Evolutionary conservation across 306 rosid species (phyloP).

Genomic region (Rosa rugosa): DNA sequence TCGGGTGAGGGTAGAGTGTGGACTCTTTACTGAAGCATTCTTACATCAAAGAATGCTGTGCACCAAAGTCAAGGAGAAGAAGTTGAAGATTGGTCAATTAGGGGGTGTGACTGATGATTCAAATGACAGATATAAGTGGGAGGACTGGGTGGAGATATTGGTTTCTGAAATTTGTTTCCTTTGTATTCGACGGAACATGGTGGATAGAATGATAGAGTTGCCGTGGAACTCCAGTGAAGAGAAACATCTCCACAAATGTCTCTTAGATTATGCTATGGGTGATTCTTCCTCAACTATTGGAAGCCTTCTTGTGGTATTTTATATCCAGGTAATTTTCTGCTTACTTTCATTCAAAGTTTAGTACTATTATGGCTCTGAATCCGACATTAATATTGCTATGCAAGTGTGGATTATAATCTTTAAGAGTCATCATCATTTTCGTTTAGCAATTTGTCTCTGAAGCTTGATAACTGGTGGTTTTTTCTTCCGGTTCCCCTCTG

Average conservation of each 20-base stretch:
- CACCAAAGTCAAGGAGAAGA: constrained; percentile 62
- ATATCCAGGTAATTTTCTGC: constrained; percentile 70
- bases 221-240: constrained; percentile 98
- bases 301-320: constrained; percentile 86
- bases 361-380: constrained; percentile 15
- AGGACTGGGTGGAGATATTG: constrained; percentile 79
- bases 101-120: constrained; percentile 39
- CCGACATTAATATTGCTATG: constrained; percentile 18
- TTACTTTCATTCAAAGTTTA: constrained; percentile 1
- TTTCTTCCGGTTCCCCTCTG: background rate
- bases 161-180: constrained; percentile 92
- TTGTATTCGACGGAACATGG: constrained; percentile 86
- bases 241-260: constrained; percentile 77
- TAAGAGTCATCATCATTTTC: background rate
- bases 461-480: background rate
- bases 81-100: constrained; percentile 43
- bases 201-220: constrained; percentile 85
- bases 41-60: constrained; percentile 85
- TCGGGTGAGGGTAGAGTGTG: constrained; percentile 96
- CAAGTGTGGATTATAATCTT: background rate
- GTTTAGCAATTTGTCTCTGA: background rate
- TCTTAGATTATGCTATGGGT: constrained; percentile 69
- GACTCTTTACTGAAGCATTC: constrained; percentile 92
- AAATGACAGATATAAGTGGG: constrained; percentile 49
- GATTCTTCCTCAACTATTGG: constrained; percentile 72